Base-by-base conservation (phyloP, 768 basidiomycete genomes). In the Dioszegia hungarica region DNA sequence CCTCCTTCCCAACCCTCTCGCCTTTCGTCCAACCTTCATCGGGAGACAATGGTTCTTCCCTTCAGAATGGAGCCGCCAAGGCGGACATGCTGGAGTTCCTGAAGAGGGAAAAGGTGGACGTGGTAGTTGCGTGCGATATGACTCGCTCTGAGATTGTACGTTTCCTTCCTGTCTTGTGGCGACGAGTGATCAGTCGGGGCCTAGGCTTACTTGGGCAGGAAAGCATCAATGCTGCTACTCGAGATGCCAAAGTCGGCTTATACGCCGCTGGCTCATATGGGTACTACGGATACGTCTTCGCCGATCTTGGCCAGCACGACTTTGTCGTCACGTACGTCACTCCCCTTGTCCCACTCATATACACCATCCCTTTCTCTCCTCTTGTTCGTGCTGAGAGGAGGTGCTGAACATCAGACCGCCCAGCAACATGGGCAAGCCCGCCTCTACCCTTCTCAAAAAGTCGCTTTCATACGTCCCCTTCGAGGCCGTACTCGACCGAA, bases 211-310 rank as follows among this genome's bases (percentile, higher is more conserved):
- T n/a, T n/a, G n/a, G n/a, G n/a, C n/a, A 97, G 94, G 80, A 87
- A 64, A 79, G 78, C 46, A 80, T 93, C 52, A 93, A 97, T 74
- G 82, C 83, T 49, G 80, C 84, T n/a, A 90, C 91, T 74, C 81
- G 92, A 58, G 81, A 82, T 55, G 79, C 82, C 46, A 78, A 80
- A 39, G 90, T 86, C 60, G 86, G 89, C 5, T 86, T 98, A 73
- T 97, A 95, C 67, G 84, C 86, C n/a, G 92, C 92, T 0, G 89
- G 89, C 11, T 86, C 88, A 15, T 93, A 90, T 73, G 94, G 94
- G 20, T 80, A 93, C 57, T 79, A 85, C 43, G 94, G 94, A 15
- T 99, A 90, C 77, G 90, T 95, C 68, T 95, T 97, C 72, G 90
- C 90, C 61, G 93, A 98, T 74, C 81, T 99, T 54, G 79, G 92